Evolutionary conservation across 495 filamentous ascomycete genomes (phyloP).

Genomic region (Monascus purpureus): DNA sequence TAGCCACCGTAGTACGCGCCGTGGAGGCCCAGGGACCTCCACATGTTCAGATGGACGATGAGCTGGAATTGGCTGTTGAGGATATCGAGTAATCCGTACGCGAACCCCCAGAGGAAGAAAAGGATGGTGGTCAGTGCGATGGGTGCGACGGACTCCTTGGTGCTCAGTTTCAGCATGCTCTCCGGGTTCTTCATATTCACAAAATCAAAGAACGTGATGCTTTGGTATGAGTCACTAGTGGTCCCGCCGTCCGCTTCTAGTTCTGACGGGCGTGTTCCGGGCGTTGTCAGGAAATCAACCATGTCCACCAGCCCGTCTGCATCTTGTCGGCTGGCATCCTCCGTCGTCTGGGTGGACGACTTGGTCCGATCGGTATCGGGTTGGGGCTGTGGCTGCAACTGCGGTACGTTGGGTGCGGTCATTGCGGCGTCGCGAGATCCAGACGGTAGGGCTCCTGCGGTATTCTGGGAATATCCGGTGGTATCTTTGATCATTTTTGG

Average conservation of each 20-base stretch:
- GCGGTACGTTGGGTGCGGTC: slow-evolving; percentile 3
- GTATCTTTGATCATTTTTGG: slow-evolving; percentile 53
- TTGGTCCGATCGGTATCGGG: slow-evolving; percentile 8
- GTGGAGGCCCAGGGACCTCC: slow-evolving; percentile 44
- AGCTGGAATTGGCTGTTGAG: slow-evolving; percentile 49
- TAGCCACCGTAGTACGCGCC: slow-evolving; percentile 54
- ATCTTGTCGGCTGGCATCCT: slow-evolving; percentile 2
- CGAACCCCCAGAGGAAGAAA: slow-evolving; percentile 81
- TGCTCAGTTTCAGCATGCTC: slow-evolving; percentile 55
- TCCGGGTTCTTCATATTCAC: slow-evolving; percentile 67
- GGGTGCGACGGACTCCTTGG: slow-evolving; percentile 42
- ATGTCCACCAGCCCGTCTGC: slow-evolving; percentile 13
- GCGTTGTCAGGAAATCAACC: slow-evolving; percentile 21
- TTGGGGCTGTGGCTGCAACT: slow-evolving; percentile 1
- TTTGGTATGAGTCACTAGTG: slow-evolving; percentile 18
- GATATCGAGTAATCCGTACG: slow-evolving; percentile 66
- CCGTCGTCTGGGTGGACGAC: neutral
- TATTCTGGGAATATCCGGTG: slow-evolving; percentile 15
- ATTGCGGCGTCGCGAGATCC: slow-evolving; percentile 7
- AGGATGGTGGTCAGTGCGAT: slow-evolving; percentile 54
- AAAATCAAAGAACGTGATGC: slow-evolving; percentile 59
- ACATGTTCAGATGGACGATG: slow-evolving; percentile 30
- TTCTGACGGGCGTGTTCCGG: slow-evolving; percentile 12
- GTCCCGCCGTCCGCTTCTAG: slow-evolving; percentile 13
- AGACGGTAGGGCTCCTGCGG: slow-evolving; percentile 5